A percentile compares a stretch with the other conserved stretches of the same genome.
phyloP scores from a whole-genome alignment of 768 basidiomycete genomes.

The Tulasnella sp. region DNA sequence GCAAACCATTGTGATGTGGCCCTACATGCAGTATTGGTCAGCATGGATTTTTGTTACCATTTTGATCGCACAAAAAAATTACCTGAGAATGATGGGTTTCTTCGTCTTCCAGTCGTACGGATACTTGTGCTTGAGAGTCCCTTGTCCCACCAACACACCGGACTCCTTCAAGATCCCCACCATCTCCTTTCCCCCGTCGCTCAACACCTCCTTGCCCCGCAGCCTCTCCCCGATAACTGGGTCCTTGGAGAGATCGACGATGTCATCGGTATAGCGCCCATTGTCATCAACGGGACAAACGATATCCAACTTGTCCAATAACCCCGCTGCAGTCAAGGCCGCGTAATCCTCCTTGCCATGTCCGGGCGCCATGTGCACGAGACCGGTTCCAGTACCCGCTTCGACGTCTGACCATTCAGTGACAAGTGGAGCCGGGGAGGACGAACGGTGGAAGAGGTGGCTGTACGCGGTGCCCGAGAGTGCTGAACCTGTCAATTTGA shows the following conservation, averaged over 20 bases:
- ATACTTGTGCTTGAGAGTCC: slow-evolving; percentile 76
- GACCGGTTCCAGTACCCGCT: slow-evolving; percentile 80
- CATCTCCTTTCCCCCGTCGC: slow-evolving; percentile 59
- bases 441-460: slow-evolving; percentile 26
- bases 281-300: slow-evolving; percentile 75
- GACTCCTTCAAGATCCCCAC: slow-evolving; percentile 50
- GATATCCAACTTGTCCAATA: slow-evolving; percentile 42
- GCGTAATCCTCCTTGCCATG: slow-evolving; percentile 91
- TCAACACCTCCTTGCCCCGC: slow-evolving; percentile 62
- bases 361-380: slow-evolving; percentile 92
- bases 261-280: slow-evolving; percentile 58
- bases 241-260: slow-evolving; percentile 52
- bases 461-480: slow-evolving; percentile 24
- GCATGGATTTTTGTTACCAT: background rate
- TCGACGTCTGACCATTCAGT: slow-evolving; percentile 73
- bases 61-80: slow-evolving; percentile 27
- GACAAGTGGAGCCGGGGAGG: slow-evolving; percentile 38
- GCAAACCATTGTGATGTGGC: slow-evolving; percentile 99
- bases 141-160: slow-evolving; percentile 51
- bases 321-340: slow-evolving; percentile 47
- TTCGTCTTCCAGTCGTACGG: slow-evolving; percentile 97
- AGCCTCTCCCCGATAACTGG: slow-evolving; percentile 38
- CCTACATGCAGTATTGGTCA: slow-evolving; percentile 33
- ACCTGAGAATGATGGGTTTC: slow-evolving; percentile 86
- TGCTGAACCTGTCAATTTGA: slow-evolving; percentile 23